These are phyloP conservation scores for Pseudogymnoascus sp. DNA, from an alignment of 2,329 filamentous ascomycete species.

Conservation along the genomic window DNA sequence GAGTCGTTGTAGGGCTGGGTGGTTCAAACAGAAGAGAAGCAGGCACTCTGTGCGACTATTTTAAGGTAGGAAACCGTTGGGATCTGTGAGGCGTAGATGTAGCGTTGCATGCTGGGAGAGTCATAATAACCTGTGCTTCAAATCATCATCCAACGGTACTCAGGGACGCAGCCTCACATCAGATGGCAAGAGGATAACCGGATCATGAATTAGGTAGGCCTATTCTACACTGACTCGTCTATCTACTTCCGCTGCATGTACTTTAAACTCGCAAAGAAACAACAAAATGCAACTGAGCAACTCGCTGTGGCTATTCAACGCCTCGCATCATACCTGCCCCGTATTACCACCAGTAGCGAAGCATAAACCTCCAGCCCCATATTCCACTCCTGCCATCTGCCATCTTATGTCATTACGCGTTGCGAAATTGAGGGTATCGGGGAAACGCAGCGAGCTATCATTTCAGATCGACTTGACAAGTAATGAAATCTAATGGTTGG, in stretches of 20 bases:
- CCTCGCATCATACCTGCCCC: neutral
- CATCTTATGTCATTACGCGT: slow-evolving; percentile 7
- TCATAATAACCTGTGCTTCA: neutral
- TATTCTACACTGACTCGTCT: slow-evolving; percentile 7
- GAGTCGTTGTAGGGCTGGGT: neutral
- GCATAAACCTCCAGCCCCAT: neutral
- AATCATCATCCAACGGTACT: neutral
- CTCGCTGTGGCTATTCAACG: neutral
- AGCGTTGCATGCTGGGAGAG: neutral
- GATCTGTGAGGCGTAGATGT: slow-evolving; percentile 6
- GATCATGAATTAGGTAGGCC: slow-evolving; percentile 9
- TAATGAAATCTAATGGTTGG: slow-evolving; percentile 2
- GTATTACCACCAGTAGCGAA: neutral
- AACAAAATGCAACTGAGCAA: slow-evolving; percentile 2
- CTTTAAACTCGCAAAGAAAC: slow-evolving; percentile 7
- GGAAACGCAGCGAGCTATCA: slow-evolving; percentile 3
- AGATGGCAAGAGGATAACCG: slow-evolving; percentile 1
- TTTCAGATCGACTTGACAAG: slow-evolving; percentile 5
- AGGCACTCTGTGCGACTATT: neutral
- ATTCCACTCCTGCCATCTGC: neutral
- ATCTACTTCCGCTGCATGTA: slow-evolving; percentile 6
- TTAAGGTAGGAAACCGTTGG: slow-evolving; percentile 5
- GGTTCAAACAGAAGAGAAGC: neutral
- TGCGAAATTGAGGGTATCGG: slow-evolving; percentile 5
- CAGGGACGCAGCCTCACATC: neutral